Evolutionary conservation across 2,329 filamentous ascomycete genomes (phyloP).

Genomic region (Fusarium nelsonii): DNA sequence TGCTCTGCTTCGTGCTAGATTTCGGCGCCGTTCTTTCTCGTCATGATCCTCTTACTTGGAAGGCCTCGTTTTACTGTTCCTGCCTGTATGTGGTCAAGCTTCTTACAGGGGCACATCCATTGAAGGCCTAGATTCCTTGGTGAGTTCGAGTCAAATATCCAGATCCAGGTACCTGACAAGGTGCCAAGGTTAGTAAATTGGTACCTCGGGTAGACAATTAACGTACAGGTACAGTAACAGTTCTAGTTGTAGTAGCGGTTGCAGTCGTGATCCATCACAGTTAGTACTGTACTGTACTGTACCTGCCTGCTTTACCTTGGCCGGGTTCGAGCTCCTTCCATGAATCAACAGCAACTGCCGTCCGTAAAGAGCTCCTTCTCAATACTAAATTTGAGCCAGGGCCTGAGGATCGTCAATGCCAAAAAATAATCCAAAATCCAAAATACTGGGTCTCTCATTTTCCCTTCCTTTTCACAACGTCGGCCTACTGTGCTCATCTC

Average conservation of each 20-base stretch:
- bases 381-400: constrained; percentile 1
- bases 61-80: constrained; percentile 36
- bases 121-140: constrained; percentile 4
- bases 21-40: constrained; percentile 30
- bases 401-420: constrained; percentile 26
- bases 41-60: constrained; percentile 36
- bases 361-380: constrained; percentile 19
- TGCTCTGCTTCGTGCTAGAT: constrained; percentile 8
- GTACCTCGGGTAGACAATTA: not conserved
- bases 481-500: constrained; percentile 14
- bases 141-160: constrained; percentile 8
- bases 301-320: not conserved
- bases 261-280: not conserved
- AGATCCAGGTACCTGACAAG: not conserved
- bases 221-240: no score
- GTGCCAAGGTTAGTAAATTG: not conserved
- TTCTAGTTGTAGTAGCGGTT: not conserved
- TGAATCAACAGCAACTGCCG: constrained; percentile 22
- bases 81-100: constrained; percentile 11
- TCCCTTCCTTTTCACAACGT: constrained; percentile 21
- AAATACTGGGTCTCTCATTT: constrained; percentile 16
- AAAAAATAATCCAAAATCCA: not conserved
- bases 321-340: constrained; percentile 13
- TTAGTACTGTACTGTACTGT: not conserved
- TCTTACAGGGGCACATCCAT: constrained; percentile 17